A percentile compares a stretch with the other conserved stretches of the same genome.
Conservation (phyloP, 2,329 filamentous ascomycete species). For the Diaporthe aspalathi region DNA sequence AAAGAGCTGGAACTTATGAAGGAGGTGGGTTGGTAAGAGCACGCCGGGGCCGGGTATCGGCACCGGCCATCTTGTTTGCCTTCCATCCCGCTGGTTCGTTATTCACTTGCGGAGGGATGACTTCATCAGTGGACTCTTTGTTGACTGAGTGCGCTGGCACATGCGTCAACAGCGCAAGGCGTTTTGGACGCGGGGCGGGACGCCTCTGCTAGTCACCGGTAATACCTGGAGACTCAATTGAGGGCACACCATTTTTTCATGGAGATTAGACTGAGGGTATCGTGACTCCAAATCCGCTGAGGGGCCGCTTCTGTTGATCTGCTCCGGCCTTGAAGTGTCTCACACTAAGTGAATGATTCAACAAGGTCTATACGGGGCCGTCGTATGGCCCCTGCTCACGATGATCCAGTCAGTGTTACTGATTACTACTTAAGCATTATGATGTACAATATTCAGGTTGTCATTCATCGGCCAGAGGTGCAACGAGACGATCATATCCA, state of each 20-base stretch:
- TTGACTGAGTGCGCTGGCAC: neutral
- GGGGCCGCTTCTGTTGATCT: neutral
- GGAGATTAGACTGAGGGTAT: neutral
- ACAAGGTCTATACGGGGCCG: neutral
- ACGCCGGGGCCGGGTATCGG: neutral
- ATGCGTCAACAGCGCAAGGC: constrained; percentile 19
- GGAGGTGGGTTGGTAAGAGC: neutral
- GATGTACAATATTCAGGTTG: neutral
- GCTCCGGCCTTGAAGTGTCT: neutral
- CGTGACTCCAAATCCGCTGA: neutral
- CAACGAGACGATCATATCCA: neutral
- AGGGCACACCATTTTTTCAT: too few species aligned
- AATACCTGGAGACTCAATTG: neutral
- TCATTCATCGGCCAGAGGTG: neutral
- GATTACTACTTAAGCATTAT: too few species aligned
- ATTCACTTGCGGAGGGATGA: neutral
- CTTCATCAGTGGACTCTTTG: neutral
- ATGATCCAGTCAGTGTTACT: neutral
- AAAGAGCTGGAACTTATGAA: neutral
- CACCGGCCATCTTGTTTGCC: too few species aligned
- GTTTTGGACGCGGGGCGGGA: neutral
- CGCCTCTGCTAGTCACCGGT: neutral
- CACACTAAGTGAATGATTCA: neutral
- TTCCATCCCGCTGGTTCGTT: neutral
- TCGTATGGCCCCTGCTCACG: neutral